Percentiles rank a stretch among this genome's conserved stretches.
phyloP scores from a whole-genome alignment of 495 filamentous ascomycete genomes.

The Lindgomyces ingoldianus region DNA sequence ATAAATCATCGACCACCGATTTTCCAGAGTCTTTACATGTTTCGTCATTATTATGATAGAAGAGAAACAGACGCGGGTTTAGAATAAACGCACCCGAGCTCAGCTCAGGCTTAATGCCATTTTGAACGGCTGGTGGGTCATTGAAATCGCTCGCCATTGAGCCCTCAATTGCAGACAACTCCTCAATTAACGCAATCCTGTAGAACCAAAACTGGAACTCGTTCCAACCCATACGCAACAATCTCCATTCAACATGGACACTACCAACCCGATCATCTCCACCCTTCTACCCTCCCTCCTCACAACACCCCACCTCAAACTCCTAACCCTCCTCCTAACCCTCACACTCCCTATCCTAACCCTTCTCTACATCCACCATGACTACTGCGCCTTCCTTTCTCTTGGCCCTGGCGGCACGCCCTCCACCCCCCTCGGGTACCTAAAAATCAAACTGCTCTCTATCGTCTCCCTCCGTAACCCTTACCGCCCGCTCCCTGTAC shows the following conservation, averaged over 20 bases:
- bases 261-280: background rate
- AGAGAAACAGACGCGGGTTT: too few species aligned
- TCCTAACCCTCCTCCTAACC: conserved; percentile 10
- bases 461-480: conserved; percentile 57
- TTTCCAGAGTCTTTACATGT: too few species aligned
- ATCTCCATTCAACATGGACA: background rate
- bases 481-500: conserved; percentile 46
- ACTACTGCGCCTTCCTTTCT: conserved; percentile 74
- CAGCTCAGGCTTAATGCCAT: too few species aligned
- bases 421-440: conserved; percentile 57
- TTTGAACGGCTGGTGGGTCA: too few species aligned
- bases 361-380: conserved; percentile 61
- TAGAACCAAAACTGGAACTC: too few species aligned
- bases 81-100: too few species aligned
- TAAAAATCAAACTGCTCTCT: conserved; percentile 63
- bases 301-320: background rate
- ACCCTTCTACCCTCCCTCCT: background rate
- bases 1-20: too few species aligned
- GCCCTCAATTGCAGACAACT: too few species aligned
- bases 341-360: conserved; percentile 40
- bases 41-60: too few species aligned
- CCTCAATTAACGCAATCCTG: too few species aligned
- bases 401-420: conserved; percentile 77
- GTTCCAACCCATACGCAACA: too few species aligned
- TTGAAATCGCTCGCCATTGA: too few species aligned